Percentiles rank a stretch among this genome's conserved stretches.
Evolutionary conservation across 2,329 filamentous ascomycete genomes (phyloP).

Genomic region (Chaetoscypha palmicola): DNA sequence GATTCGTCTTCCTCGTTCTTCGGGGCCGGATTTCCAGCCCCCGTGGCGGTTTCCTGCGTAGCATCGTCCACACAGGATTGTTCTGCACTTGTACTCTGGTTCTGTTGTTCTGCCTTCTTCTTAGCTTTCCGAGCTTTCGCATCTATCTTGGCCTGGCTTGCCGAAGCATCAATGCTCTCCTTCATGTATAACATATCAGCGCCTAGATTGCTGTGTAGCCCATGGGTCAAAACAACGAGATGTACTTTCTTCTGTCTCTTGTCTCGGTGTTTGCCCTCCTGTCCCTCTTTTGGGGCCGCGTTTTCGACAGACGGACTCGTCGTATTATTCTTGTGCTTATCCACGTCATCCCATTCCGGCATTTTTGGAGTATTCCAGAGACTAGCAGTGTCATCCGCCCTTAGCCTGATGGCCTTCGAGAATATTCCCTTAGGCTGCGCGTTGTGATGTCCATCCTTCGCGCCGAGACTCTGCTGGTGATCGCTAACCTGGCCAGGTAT

Average conservation of each 20-base stretch:
- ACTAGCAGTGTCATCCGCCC: constrained; percentile 79
- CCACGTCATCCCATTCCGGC: constrained; percentile 47
- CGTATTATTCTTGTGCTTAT: constrained; percentile 20
- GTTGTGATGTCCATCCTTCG: constrained; percentile 51
- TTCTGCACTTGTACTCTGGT: constrained; percentile 17
- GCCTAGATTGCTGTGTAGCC: constrained; percentile 89
- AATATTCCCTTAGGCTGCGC: constrained; percentile 70
- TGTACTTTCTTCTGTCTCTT: constrained; percentile 73
- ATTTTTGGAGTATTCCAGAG: constrained; percentile 90
- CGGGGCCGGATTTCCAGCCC: constrained; percentile 2
- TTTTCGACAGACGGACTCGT: constrained; percentile 22
- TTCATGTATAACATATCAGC: constrained; percentile 97
- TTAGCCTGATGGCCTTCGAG: constrained; percentile 69
- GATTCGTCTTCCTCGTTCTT: constrained; percentile 18
- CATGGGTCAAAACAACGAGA: constrained; percentile 87
- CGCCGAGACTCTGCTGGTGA: constrained; percentile 57
- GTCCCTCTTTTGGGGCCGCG: constrained; percentile 14
- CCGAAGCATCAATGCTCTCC: constrained; percentile 86
- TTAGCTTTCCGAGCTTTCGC: constrained; percentile 53
- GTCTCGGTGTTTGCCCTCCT: constrained; percentile 24
- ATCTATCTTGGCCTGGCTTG: constrained; percentile 65
- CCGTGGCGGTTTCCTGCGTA: constrained; percentile 18
- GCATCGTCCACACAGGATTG: constrained; percentile 11
- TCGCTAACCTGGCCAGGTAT: constrained; percentile 68
- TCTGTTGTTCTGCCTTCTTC: constrained; percentile 35